A percentile compares a stretch with the other conserved stretches of the same genome.
Evolutionary conservation across 2,329 filamentous ascomycete species (phyloP).

Genomic region (Metarhizium guizhouense): DNA sequence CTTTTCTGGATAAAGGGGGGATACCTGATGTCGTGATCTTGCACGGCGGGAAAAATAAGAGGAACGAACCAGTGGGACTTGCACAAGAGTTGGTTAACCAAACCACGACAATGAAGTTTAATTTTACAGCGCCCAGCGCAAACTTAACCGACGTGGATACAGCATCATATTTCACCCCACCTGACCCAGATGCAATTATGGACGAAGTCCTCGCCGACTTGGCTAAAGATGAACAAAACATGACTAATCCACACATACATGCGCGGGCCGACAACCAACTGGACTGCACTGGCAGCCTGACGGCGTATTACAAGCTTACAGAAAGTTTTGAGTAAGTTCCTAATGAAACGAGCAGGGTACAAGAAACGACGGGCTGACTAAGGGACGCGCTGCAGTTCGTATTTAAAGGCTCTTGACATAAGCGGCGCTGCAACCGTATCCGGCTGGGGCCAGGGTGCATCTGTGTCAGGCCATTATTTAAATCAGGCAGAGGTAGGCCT

Average conservation of each 20-base stretch:
- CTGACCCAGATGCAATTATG: neutral
- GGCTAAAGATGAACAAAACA: too few relatives aligned
- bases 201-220: neutral
- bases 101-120: too few relatives aligned
- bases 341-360: neutral
- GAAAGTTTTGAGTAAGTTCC: too few relatives aligned
- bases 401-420: constrained; percentile 1
- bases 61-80: neutral
- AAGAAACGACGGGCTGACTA: neutral
- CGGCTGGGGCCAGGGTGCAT: neutral
- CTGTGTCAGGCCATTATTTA: neutral
- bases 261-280: too few relatives aligned
- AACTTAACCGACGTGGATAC: too few relatives aligned
- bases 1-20: neutral
- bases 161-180: neutral
- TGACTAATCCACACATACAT: too few relatives aligned
- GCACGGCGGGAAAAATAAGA: neutral
- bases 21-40: neutral
- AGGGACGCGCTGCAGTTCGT: neutral
- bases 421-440: neutral
- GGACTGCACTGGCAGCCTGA: too few relatives aligned
- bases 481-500: neutral
- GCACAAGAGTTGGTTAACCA: neutral
- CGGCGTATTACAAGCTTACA: too few relatives aligned
- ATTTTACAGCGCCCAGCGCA: neutral